Base-by-base conservation (phyloP, 2,329 filamentous ascomycete species). In the Exophiala bonariae region DNA sequence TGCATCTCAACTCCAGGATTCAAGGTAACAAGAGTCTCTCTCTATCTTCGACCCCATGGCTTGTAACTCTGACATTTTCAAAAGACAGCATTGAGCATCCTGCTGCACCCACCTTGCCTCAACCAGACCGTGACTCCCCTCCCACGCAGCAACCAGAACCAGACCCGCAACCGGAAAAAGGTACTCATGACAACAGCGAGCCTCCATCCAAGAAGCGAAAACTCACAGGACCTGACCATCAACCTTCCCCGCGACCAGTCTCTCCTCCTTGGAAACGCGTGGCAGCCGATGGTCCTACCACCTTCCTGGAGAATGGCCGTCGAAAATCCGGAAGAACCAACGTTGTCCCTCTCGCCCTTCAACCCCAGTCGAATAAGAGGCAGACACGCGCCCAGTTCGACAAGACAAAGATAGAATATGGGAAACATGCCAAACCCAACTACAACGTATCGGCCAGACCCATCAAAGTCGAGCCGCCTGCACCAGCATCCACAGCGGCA, bases 181-280 rank as follows among this genome's bases (percentile, higher is more conserved):
- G n/a, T n/a, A n/a, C n/a, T n/a, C 60, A 63, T 47, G 59, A 64
- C 54, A 49, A 56, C 37, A 65, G 70, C 36, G 69, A 60, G 20
- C 72, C 70, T 22, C 69, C 71, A 39, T 63, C 68, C 5, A 76
- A 76, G 59, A 72, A 67, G 55, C 65, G 70, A 55, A 73, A 70
- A 54, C 59, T 75, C 43, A 64, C 63, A 52, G 67, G 66, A 19
- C 20, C 49, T 38, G 50, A 49, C 30, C 57, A 60, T 17, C 66
- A 62, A 46, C 62, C 63, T 49, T 68, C 65, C 19, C 64, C 70
- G n/a, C 66, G 71, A 37, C 64, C 67, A 36, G 58, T 65, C 32
- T 97, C 92, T 54, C 93, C 93, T 56, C 93, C 93, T 17, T 99
- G 93, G 93, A 97, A 93, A 73, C 88, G 83, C 62, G 80, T 87